Conservation (phyloP, 164 flowering plant species). For the Magnolia kwangsiensis region DNA sequence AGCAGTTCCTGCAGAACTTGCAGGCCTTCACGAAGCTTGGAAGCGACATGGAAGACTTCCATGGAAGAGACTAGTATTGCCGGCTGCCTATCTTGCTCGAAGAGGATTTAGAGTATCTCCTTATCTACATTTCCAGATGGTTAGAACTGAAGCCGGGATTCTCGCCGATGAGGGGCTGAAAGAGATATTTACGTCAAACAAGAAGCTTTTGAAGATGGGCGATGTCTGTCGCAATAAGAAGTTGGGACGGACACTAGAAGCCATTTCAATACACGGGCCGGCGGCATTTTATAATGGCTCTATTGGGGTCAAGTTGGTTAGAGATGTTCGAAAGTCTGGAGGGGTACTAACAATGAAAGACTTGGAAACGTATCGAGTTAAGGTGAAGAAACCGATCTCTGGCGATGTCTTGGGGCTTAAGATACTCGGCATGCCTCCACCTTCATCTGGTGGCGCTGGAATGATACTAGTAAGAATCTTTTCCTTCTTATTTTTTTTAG, state of each 20-base stretch:
- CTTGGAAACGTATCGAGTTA: slow-evolving; percentile 41
- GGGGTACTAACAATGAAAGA: slow-evolving; percentile 52
- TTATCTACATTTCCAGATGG: slow-evolving; percentile 47
- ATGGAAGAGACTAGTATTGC: slow-evolving; percentile 53
- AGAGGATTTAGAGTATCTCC: slow-evolving; percentile 51
- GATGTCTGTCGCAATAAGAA: slow-evolving; percentile 36
- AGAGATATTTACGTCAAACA: slow-evolving; percentile 33
- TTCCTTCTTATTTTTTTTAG: background rate
- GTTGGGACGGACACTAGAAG: slow-evolving; percentile 40
- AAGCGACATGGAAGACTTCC: slow-evolving; percentile 44
- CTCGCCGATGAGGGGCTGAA: slow-evolving; percentile 44
- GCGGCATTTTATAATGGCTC: slow-evolving; percentile 50
- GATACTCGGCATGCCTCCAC: slow-evolving; percentile 59
- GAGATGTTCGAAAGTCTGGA: slow-evolving; percentile 38
- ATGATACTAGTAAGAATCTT: slow-evolving; percentile 42
- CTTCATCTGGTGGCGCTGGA: slow-evolving; percentile 53
- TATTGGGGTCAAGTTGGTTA: slow-evolving; percentile 34
- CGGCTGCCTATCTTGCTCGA: slow-evolving; percentile 43
- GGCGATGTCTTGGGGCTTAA: slow-evolving; percentile 29
- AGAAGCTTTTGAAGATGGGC: slow-evolving; percentile 35
- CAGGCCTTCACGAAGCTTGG: slow-evolving; percentile 62
- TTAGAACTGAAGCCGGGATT: slow-evolving; percentile 24
- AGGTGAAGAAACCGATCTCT: slow-evolving; percentile 32
- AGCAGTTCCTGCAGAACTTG: slow-evolving; percentile 61
- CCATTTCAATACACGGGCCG: slow-evolving; percentile 29